Evolutionary conservation across 352 stramenopile genomes (phyloP).

Genomic region (Phytopythium vexans): DNA sequence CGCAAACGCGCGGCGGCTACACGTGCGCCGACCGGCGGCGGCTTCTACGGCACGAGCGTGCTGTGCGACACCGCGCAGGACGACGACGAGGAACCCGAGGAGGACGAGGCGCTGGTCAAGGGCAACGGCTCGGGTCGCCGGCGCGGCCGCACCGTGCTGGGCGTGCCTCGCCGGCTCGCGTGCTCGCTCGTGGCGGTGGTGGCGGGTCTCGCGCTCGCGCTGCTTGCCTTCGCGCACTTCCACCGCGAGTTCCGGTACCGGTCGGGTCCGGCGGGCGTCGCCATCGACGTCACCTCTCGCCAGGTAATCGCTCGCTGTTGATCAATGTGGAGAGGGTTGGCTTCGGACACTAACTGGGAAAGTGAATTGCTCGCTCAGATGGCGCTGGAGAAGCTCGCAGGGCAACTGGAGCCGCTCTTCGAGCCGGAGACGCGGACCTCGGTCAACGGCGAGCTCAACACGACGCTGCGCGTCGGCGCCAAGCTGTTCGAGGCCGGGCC

Average conservation of each 20-base stretch:
- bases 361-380: background rate
- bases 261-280: background rate
- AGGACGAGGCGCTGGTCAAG: slow-evolving; percentile 9
- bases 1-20: no score
- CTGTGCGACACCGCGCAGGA: slow-evolving; percentile 16
- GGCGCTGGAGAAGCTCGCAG: slow-evolving; percentile 19
- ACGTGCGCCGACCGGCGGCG: background rate
- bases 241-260: background rate
- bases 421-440: slow-evolving; percentile 34
- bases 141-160: slow-evolving; percentile 14
- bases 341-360: background rate
- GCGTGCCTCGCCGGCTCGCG: slow-evolving; percentile 9
- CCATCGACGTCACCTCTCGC: no score
- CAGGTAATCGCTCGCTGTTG: no score
- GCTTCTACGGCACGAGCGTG: slow-evolving; percentile 17
- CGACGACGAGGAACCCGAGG: background rate
- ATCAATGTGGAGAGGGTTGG: no score
- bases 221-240: slow-evolving; percentile 15
- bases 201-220: slow-evolving; percentile 13
- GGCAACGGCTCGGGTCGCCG: slow-evolving; percentile 7
- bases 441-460: slow-evolving; percentile 58
- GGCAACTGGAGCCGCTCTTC: slow-evolving; percentile 31
- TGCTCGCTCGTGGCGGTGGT: slow-evolving; percentile 12
- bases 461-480: slow-evolving; percentile 40
- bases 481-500: slow-evolving; percentile 45